Percentiles rank a stretch among this genome's conserved stretches.
These are phyloP conservation scores for Fusarium goolgardi DNA, from an alignment of 2,329 filamentous ascomycete genomes.

Conservation along the genomic window DNA sequence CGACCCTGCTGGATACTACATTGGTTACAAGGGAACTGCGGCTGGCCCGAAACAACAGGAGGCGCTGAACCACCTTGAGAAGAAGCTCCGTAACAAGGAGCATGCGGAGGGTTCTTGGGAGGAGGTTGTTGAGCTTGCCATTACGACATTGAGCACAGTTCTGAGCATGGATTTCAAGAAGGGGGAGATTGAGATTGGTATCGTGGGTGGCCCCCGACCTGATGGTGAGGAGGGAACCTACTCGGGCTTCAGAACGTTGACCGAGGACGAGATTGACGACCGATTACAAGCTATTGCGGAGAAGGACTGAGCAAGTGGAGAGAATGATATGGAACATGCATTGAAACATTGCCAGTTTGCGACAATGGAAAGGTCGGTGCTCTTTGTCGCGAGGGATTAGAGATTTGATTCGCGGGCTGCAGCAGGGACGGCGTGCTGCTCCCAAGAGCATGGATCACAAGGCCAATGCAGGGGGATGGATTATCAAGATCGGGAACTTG, in stretches of 20 bases:
- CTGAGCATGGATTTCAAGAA: slow-evolving; percentile 99
- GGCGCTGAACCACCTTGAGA: slow-evolving; percentile 97
- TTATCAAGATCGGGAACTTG: slow-evolving; percentile 36
- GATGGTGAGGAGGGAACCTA: slow-evolving; percentile 88
- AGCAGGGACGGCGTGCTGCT: slow-evolving; percentile 33
- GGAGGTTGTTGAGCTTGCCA: slow-evolving; percentile 96
- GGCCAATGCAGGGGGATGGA: slow-evolving; percentile 37
- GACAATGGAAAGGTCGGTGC: slow-evolving; percentile 25
- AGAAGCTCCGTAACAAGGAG: slow-evolving; percentile 99
- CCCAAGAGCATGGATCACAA: slow-evolving; percentile 38
- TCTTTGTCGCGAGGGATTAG: slow-evolving; percentile 20
- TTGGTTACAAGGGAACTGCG: slow-evolving; percentile 97
- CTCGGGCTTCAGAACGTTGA: slow-evolving; percentile 85
- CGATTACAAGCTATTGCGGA: slow-evolving; percentile 97
- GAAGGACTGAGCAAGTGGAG: slow-evolving; percentile 79
- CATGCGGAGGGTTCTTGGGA: slow-evolving; percentile 92
- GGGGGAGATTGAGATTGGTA: slow-evolving; percentile 96
- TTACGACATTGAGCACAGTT: slow-evolving; percentile 93
- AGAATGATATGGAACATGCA: slow-evolving; percentile 37
- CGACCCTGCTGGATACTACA: slow-evolving; percentile 97
- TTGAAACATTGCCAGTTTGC: slow-evolving; percentile 17
- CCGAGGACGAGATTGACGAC: slow-evolving; percentile 98
- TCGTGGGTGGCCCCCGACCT: slow-evolving; percentile 86
- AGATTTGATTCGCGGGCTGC: slow-evolving; percentile 39
- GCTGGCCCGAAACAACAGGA: slow-evolving; percentile 99